A percentile compares a stretch with the other conserved stretches of the same genome.
Conservation (phyloP, 176 grass and related monocot genomes). For the Triticum monococcum region DNA sequence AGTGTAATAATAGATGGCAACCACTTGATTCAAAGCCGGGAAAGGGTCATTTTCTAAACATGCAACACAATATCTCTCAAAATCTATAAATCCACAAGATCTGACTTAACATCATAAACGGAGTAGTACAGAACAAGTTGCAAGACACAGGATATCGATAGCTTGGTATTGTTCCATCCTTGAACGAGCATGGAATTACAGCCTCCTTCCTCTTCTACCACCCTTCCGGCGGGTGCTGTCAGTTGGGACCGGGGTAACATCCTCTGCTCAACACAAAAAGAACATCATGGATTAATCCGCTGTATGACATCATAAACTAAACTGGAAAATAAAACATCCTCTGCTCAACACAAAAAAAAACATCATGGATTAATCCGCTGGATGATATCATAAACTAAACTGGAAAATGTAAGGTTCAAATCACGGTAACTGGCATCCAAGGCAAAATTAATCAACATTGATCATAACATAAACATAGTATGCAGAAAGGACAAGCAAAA, state of each 20-base stretch:
- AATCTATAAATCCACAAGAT: constrained; percentile 25
- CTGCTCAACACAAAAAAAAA: too few relatives aligned
- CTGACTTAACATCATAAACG: constrained; percentile 11
- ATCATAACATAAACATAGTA: neutral
- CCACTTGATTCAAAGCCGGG: neutral
- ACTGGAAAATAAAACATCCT: neutral
- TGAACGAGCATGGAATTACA: constrained; percentile 41
- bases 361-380: too few relatives aligned
- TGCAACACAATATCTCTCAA: constrained; percentile 17
- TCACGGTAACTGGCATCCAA: neutral
- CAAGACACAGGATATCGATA: neutral
- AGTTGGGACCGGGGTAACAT: constrained; percentile 66
- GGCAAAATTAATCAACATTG: too few relatives aligned
- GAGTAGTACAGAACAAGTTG: constrained; percentile 18
- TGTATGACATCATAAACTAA: neutral
- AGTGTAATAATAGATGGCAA: neutral
- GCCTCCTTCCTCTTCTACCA: constrained; percentile 85
- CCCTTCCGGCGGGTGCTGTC: constrained; percentile 89
- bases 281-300: too few relatives aligned
- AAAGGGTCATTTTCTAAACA: constrained; percentile 6
- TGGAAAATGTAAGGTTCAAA: neutral
- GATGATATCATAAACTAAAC: neutral
- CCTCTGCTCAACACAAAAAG: too few relatives aligned
- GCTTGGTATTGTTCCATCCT: neutral
- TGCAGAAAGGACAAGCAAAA: neutral